Conservation (phyloP, 2,329 filamentous ascomycete species). For the Pseudogymnoascus sp. region DNA sequence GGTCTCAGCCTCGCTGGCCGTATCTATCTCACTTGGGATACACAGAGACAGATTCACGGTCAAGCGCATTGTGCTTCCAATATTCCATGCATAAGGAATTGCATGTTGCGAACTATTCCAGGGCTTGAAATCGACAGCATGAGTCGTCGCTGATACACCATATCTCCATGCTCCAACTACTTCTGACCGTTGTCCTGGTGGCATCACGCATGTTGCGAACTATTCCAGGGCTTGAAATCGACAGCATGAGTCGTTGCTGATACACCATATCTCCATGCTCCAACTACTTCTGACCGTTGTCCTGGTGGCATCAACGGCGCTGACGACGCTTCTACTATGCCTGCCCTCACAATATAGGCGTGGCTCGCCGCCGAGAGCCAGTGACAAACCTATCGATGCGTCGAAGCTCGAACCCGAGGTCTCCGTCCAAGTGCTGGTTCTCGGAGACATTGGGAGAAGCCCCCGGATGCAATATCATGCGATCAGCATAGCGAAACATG, state of each 20-base stretch:
- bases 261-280: slow-evolving; percentile 19
- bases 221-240: background rate
- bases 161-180: too few species aligned
- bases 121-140: background rate
- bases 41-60: background rate
- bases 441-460: slow-evolving; percentile 91
- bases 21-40: background rate
- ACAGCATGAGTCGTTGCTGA: background rate
- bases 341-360: slow-evolving; percentile 32
- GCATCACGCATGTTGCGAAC: slow-evolving; percentile 16
- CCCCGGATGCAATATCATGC: slow-evolving; percentile 99
- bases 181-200: slow-evolving; percentile 1
- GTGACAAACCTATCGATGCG: slow-evolving; percentile 19
- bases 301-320: slow-evolving; percentile 25
- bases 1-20: background rate
- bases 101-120: background rate
- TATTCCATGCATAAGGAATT: background rate
- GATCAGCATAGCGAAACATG: slow-evolving; percentile 77
- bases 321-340: slow-evolving; percentile 27
- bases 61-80: background rate
- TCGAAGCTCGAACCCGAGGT: slow-evolving; percentile 28
- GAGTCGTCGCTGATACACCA: slow-evolving; percentile 10
- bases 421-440: slow-evolving; percentile 73
- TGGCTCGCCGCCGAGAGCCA: slow-evolving; percentile 26
- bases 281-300: slow-evolving; percentile 24